A percentile compares a stretch with the other conserved stretches of the same genome.
These are phyloP conservation scores for Phanerodontia chrysosporium DNA, from an alignment of 768 basidiomycete species.

Conservation along the genomic window DNA sequence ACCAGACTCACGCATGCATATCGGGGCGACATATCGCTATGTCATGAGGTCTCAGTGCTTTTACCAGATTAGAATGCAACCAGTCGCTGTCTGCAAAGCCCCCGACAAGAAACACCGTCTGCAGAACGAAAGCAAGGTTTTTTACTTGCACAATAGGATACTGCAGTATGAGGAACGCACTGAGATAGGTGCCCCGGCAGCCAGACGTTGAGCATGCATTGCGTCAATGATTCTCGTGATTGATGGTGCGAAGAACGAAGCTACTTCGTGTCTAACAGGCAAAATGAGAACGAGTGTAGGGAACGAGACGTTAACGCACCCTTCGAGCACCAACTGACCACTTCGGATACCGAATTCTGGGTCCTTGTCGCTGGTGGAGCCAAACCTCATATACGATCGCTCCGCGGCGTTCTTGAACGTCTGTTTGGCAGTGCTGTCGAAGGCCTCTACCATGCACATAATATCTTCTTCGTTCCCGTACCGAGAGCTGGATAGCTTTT, in stretches of 20 bases:
- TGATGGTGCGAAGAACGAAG: slow-evolving; percentile 41
- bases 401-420: slow-evolving; percentile 38
- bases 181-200: background rate
- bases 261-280: slow-evolving; percentile 32
- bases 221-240: slow-evolving; percentile 31
- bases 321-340: slow-evolving; percentile 36
- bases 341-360: slow-evolving; percentile 32
- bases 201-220: slow-evolving; percentile 27
- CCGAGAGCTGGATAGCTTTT: background rate
- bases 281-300: background rate
- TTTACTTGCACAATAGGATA: too few species aligned
- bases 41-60: too few species aligned
- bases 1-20: too few species aligned
- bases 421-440: slow-evolving; percentile 37
- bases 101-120: background rate
- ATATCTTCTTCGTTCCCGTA: slow-evolving; percentile 25
- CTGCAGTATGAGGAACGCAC: background rate
- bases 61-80: too few species aligned
- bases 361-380: slow-evolving; percentile 36
- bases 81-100: background rate
- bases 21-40: too few species aligned
- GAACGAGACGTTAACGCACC: slow-evolving; percentile 22
- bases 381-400: slow-evolving; percentile 39
- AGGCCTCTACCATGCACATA: slow-evolving; percentile 31
- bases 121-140: background rate